Conservation (phyloP, 768 basidiomycete genomes). For the Galerina sulciceps region DNA sequence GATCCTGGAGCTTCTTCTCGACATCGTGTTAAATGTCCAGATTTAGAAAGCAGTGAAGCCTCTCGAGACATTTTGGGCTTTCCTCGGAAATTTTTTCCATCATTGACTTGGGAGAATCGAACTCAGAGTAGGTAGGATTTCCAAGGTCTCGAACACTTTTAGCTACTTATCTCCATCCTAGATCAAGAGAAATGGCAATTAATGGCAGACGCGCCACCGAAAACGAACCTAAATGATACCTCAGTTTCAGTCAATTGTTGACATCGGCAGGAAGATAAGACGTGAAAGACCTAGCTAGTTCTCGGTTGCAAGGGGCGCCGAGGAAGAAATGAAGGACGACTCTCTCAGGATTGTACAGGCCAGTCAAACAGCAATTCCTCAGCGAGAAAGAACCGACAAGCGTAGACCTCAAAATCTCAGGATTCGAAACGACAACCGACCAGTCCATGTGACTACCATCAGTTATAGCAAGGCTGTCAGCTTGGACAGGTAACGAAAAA, state of each 20-base stretch:
- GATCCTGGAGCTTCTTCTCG: neutral
- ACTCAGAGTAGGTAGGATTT: neutral
- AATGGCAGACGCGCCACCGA: neutral
- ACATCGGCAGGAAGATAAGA: constrained; percentile 1
- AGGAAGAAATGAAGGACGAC: neutral
- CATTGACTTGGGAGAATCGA: neutral
- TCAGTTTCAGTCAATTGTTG: neutral
- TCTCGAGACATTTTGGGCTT: too few relatives aligned
- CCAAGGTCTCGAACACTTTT: neutral
- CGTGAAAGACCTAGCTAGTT: neutral
- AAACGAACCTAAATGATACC: neutral
- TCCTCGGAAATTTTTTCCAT: too few relatives aligned
- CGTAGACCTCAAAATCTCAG: neutral
- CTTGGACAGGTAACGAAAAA: neutral
- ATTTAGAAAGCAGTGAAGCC: too few relatives aligned
- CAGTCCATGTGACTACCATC: constrained; percentile 11
- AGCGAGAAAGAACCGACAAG: neutral
- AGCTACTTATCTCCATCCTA: neutral
- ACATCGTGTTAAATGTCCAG: too few relatives aligned
- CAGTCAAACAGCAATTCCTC: neutral
- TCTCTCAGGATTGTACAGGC: neutral
- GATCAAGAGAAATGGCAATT: neutral
- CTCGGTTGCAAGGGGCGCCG: neutral
- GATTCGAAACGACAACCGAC: neutral
- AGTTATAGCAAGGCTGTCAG: constrained; percentile 8